A percentile compares a stretch with the other conserved stretches of the same genome.
These are phyloP conservation scores for Nitzschia putrida DNA, from an alignment of 108 stramenopile genomes.

Conservation along the genomic window DNA sequence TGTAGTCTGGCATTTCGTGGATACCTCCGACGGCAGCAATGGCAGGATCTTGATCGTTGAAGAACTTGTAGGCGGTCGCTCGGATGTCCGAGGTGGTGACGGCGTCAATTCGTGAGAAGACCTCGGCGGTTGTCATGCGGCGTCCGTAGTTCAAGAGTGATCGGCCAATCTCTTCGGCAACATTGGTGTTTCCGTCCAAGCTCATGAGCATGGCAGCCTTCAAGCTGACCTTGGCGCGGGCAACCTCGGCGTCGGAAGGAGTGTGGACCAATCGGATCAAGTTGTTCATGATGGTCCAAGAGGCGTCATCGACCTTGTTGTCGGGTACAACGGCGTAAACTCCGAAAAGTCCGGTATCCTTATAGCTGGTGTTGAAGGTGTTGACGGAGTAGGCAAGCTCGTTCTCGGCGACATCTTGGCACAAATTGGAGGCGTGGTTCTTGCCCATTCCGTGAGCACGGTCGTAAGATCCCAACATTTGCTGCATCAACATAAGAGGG, in stretches of 20 bases:
- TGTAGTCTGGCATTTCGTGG: slow-evolving; percentile 94
- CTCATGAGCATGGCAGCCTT: slow-evolving; percentile 98
- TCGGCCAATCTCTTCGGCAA: slow-evolving; percentile 99
- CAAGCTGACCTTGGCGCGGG: slow-evolving; percentile 93
- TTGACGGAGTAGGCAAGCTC: slow-evolving; percentile 90
- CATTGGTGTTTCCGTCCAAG: slow-evolving; percentile 93
- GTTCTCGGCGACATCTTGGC: slow-evolving; percentile 88
- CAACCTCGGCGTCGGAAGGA: slow-evolving; percentile 90
- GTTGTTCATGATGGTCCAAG: slow-evolving; percentile 85
- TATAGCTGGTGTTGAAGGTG: slow-evolving; percentile 99
- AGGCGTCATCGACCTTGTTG: slow-evolving; percentile 87
- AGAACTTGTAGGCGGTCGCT: slow-evolving; percentile 88
- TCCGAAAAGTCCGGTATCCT: slow-evolving; percentile 99
- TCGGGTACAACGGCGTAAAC: slow-evolving; percentile 93
- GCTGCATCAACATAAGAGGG: slow-evolving; percentile 98
- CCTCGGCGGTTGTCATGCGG: slow-evolving; percentile 96
- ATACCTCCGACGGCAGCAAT: slow-evolving; percentile 96
- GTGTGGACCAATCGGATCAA: slow-evolving; percentile 90
- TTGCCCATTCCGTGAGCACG: slow-evolving; percentile 85
- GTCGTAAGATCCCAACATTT: slow-evolving; percentile 95
- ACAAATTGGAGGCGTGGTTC: slow-evolving; percentile 86
- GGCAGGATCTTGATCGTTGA: slow-evolving; percentile 98
- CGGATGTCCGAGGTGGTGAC: slow-evolving; percentile 88
- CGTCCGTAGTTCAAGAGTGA: slow-evolving; percentile 98
- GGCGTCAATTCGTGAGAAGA: slow-evolving; percentile 95